phyloP scores from a whole-genome alignment of 768 basidiomycete species.

The Leccinum uliginosum region DNA sequence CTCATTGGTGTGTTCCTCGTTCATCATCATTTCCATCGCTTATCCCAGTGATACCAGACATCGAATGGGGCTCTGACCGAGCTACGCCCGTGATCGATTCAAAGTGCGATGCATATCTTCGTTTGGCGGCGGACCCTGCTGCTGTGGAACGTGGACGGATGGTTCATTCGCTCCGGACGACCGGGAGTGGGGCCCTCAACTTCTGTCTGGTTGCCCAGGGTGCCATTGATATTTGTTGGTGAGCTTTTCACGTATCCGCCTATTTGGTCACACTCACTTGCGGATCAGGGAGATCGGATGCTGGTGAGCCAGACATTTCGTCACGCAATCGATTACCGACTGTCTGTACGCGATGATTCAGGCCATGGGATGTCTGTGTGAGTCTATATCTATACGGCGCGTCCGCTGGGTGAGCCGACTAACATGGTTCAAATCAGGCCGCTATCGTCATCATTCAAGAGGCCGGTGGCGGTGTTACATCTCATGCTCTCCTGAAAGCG shows the following conservation, averaged over 20 bases:
- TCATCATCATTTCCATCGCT: not conserved
- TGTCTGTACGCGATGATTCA: conserved; percentile 10
- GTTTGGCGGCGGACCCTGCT: conserved; percentile 66
- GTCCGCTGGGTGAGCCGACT: not conserved
- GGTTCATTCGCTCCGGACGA: conserved; percentile 76
- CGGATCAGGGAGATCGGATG: conserved; percentile 72
- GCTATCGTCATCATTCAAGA: conserved; percentile 88
- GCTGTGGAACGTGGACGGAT: conserved; percentile 62
- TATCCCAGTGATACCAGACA: conserved; percentile 37
- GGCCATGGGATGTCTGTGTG: conserved; percentile 84
- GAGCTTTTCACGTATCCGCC: conserved; percentile 11
- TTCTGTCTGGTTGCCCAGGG: conserved; percentile 87
- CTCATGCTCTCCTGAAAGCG: conserved; percentile 43
- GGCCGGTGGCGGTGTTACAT: conserved; percentile 76
- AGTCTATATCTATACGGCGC: conserved; percentile 21
- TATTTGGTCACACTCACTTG: not conserved
- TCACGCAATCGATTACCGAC: not conserved
- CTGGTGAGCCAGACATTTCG: conserved; percentile 36
- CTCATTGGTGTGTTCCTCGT: conserved; percentile 48
- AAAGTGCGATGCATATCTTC: conserved; percentile 66
- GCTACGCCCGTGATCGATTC: conserved; percentile 46
- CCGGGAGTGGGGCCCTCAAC: conserved; percentile 83
- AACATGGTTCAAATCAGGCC: conserved; percentile 40
- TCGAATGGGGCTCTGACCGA: conserved; percentile 89
- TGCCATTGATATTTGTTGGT: conserved; percentile 85